Conservation (phyloP, 495 filamentous ascomycete species). For the Neurospora sp. region DNA sequence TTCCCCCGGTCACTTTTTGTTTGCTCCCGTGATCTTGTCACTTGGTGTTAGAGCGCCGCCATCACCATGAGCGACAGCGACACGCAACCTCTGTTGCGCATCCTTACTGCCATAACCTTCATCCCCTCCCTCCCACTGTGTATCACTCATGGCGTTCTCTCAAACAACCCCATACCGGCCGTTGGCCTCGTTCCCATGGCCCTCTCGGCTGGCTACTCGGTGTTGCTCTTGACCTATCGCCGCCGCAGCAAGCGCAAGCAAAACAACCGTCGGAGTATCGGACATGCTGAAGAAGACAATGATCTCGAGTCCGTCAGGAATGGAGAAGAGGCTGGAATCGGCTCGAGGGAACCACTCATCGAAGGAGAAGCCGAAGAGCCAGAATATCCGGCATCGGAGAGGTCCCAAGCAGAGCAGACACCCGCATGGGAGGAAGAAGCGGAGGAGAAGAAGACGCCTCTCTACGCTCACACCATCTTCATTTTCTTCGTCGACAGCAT, state of each 20-base stretch:
- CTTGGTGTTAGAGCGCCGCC: not conserved
- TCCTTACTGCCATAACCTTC: constrained; percentile 36
- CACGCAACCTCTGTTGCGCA: constrained; percentile 15
- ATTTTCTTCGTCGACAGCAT: constrained; percentile 27
- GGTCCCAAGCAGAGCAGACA: not conserved
- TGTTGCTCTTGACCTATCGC: constrained; percentile 17
- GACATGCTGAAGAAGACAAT: constrained; percentile 1
- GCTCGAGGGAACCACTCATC: not conserved
- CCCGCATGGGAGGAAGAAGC: not conserved
- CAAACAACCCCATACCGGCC: constrained; percentile 24
- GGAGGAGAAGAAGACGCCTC: not conserved
- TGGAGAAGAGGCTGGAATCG: not conserved
- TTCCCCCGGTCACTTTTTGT: not conserved
- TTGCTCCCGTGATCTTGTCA: not conserved
- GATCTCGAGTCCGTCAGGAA: not conserved
- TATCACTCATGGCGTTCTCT: constrained; percentile 30
- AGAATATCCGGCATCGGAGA: not conserved
- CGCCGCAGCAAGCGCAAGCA: not conserved
- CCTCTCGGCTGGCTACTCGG: constrained; percentile 20
- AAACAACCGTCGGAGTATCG: not conserved
- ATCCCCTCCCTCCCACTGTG: constrained; percentile 43
- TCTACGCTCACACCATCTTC: constrained; percentile 23
- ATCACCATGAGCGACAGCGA: not conserved
- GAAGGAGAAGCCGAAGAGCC: not conserved
- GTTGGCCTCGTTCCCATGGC: constrained; percentile 31